Evolutionary conservation across 768 basidiomycete species (phyloP), one percentile per base, ranked within the genome.

Genomic region (Exsudoporus frostii): DNA sequence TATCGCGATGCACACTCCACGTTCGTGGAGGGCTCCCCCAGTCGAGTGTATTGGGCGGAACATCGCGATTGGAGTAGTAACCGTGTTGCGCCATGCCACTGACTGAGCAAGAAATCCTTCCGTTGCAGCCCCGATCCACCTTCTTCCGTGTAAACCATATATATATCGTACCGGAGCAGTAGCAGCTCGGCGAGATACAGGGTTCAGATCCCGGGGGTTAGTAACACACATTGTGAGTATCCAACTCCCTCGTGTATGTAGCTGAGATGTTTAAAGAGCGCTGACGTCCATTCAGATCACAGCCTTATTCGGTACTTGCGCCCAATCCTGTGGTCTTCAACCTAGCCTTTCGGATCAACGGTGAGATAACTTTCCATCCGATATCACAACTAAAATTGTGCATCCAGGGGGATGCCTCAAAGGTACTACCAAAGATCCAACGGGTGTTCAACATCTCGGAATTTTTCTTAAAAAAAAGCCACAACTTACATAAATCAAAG

Each of bases 311-410:
- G 41, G 50, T 34, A 43, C 48, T 61, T 51, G 38, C 17, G 55
- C 22, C 45, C 43, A 42, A 45, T 33, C 53, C 49, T 47, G 55
- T 45, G 45, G 45, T 7, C 32, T 45, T 45, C 36, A 36, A 45
- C 46, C 30, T 7, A 22, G 29, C 36, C 46, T 44, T 43, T 42
- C 48, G 45, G 55, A 55, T 48, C 54, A 40, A 43, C 7, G 50
- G 50, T 48, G 42, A 53, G 55, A 45, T 30, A 53, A 38, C 42
- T 45, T 47, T 60, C 40, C 24, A 33, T 40, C 33, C 29, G 27
- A 52, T 48, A 27, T 66, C 55, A 65, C 54, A 61, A 52, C 62
- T 59, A 48, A 56, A 56, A 61, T 67, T 58, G 59, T 61, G 59
- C 62, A 15, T 15, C 22, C 29, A 55, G 44, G 33, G 34, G 37